Base-by-base conservation (phyloP, 1,284 basidiomycete genomes). In the Somion occarium region DNA sequence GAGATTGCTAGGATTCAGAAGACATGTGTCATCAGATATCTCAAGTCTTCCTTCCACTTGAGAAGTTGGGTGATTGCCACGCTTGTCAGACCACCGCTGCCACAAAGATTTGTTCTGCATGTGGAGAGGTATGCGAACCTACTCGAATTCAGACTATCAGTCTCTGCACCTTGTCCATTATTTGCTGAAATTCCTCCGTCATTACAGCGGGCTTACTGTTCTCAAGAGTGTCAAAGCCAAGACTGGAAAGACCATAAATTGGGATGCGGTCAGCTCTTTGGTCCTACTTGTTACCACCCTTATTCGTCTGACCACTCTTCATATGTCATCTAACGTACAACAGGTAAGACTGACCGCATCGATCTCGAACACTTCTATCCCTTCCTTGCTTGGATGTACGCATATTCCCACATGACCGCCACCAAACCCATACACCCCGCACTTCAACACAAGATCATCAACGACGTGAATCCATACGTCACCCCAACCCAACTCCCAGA, bases 261-360 rank as follows among this genome's bases (percentile, higher is more conserved):
- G 19, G 24, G 26, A 9, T 52, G 51, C 38, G 46, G 51, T 48
- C 18, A 43, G 39, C 34, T 5, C 19, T 5, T 22, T 42, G 19
- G 4, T 18, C 37, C 9, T 4, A 27, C 23, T 5, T 48, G 3
- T 19, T 38, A 11, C 34, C 48, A 24, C 4, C 19, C 27, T 13
- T 24, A 9, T 27, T 9, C 7, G 19, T 9, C 22, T 11, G 9
- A 20, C 4, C 13, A 3, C n/a, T 26, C n/a, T 4, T 23, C 7
- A 23, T 26, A 9, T 24, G 22, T 15, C 15, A 5, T 18, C 3
- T 38, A 37, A 9, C 39, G 13, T 22, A 7, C 39, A 18, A 11
- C 46, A 52, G 50, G 50, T 5, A 43, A 52, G 19, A 47, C 50
- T n/a, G 50, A 52, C 11, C 24, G 34, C 15, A 34, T 52, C 19